Evolutionary conservation across 208 protist species (phyloP).

Genomic region (Wallacemonas rigidus): DNA sequence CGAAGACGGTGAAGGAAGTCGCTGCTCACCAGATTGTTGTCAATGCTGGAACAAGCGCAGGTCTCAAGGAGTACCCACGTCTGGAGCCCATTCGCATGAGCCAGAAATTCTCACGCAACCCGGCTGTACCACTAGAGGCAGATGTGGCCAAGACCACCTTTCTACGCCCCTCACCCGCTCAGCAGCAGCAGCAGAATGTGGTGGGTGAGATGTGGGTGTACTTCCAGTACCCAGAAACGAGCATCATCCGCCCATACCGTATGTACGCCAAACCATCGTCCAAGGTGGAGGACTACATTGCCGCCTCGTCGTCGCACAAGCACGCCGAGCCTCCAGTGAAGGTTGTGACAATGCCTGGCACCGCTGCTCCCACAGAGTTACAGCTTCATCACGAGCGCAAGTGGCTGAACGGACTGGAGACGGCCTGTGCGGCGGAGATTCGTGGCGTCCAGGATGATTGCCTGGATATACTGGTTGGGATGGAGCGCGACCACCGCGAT

Average conservation of each 20-base stretch:
- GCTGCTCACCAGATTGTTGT: constrained; percentile 38
- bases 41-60: constrained; percentile 21
- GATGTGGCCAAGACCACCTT: constrained; percentile 84
- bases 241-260: constrained; percentile 80
- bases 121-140: constrained; percentile 37
- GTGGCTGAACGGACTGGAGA: constrained; percentile 69
- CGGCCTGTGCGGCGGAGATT: constrained; percentile 58
- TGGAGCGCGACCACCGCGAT: constrained; percentile 47
- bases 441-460: constrained; percentile 54
- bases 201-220: constrained; percentile 84
- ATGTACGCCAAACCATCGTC: constrained; percentile 77
- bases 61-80: constrained; percentile 53
- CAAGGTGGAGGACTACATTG: constrained; percentile 80
- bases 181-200: constrained; percentile 18
- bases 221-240: constrained; percentile 77
- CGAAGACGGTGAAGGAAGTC: constrained; percentile 34
- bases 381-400: constrained; percentile 87
- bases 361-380: constrained; percentile 63
- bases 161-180: constrained; percentile 30
- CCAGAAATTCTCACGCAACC: constrained; percentile 80
- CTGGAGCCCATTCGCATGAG: constrained; percentile 83
- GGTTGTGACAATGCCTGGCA: constrained; percentile 70
- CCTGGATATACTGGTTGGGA: constrained; percentile 56
- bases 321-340: constrained; percentile 47
- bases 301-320: constrained; percentile 36